These are phyloP conservation scores for Zopfia rhizophila DNA, from an alignment of 2,329 filamentous ascomycete genomes.

Conservation along the genomic window DNA sequence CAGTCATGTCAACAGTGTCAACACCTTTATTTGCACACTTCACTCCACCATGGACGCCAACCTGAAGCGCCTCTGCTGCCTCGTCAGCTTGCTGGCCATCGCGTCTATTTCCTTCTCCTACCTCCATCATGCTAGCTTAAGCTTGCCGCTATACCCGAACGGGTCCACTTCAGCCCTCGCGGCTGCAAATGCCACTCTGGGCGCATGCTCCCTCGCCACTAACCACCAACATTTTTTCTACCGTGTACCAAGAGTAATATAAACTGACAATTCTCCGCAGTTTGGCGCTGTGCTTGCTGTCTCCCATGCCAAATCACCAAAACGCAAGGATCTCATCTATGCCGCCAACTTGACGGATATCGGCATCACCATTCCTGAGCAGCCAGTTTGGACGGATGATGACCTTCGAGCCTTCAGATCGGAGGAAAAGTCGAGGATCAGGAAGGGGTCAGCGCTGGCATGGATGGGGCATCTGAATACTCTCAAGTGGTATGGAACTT, in stretches of 20 bases:
- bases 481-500: slow-evolving; percentile 38
- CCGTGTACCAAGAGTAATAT: neutral
- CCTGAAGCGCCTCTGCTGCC: slow-evolving; percentile 6
- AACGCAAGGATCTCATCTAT: slow-evolving; percentile 47
- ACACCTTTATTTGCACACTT: neutral
- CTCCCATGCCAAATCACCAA: slow-evolving; percentile 46
- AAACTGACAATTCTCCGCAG: slow-evolving; percentile 24
- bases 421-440: slow-evolving; percentile 38
- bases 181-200: slow-evolving; percentile 32
- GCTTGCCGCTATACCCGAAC: slow-evolving; percentile 1
- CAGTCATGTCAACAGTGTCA: slow-evolving; percentile 1
- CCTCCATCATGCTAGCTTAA: neutral
- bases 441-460: slow-evolving; percentile 50
- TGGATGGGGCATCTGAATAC: slow-evolving; percentile 55
- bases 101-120: slow-evolving; percentile 8
- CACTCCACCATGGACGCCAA: neutral
- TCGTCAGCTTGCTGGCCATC: slow-evolving; percentile 9
- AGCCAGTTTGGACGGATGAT: slow-evolving; percentile 50
- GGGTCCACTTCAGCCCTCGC: slow-evolving; percentile 2
- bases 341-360: slow-evolving; percentile 52
- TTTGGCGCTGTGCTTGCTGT: slow-evolving; percentile 54
- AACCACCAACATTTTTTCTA: slow-evolving; percentile 1
- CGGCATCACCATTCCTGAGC: slow-evolving; percentile 50
- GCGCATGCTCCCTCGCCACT: slow-evolving; percentile 18
- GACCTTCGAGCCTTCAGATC: slow-evolving; percentile 42